These are phyloP conservation scores for Rhodotorula sp. DNA, from an alignment of 1,284 basidiomycete species.

Conservation along the genomic window DNA sequence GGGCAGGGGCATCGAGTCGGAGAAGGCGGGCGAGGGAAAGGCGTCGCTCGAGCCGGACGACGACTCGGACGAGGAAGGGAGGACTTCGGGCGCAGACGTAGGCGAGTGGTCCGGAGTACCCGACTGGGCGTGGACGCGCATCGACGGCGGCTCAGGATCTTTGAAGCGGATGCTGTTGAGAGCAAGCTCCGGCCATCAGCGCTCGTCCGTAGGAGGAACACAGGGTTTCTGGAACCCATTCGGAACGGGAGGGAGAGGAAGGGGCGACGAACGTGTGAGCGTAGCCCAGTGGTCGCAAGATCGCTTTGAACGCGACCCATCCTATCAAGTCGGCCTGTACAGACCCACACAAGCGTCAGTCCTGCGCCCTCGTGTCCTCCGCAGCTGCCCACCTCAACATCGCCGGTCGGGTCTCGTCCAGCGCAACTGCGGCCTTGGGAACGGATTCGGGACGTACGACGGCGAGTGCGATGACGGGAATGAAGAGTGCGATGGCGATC, in stretches of 20 bases:
- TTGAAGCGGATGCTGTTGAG: slow-evolving; percentile 32
- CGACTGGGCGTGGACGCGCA: slow-evolving; percentile 2
- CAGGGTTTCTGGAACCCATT: not conserved
- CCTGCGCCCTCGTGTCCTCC: no score
- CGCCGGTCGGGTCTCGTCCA: not conserved
- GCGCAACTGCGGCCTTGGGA: not conserved
- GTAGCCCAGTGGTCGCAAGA: slow-evolving; percentile 33
- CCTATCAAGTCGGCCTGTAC: slow-evolving; percentile 26
- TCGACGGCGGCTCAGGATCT: slow-evolving; percentile 33
- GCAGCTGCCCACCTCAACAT: no score
- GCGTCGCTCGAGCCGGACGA: slow-evolving; percentile 3
- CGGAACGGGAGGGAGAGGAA: not conserved
- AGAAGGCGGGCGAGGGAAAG: slow-evolving; percentile 1
- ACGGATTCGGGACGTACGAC: slow-evolving; percentile 6
- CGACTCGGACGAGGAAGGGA: not conserved
- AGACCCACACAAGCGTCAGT: not conserved
- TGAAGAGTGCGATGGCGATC: slow-evolving; percentile 20
- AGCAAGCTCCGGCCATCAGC: no score
- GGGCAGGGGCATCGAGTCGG: not conserved
- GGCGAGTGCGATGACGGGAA: slow-evolving; percentile 20
- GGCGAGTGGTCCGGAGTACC: not conserved
- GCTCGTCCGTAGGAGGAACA: not conserved
- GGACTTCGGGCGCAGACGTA: slow-evolving; percentile 1
- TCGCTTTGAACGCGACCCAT: slow-evolving; percentile 23
- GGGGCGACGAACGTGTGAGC: slow-evolving; percentile 24